phyloP scores from a whole-genome alignment of 139 green algal species.

The Coelastrella sp. region DNA sequence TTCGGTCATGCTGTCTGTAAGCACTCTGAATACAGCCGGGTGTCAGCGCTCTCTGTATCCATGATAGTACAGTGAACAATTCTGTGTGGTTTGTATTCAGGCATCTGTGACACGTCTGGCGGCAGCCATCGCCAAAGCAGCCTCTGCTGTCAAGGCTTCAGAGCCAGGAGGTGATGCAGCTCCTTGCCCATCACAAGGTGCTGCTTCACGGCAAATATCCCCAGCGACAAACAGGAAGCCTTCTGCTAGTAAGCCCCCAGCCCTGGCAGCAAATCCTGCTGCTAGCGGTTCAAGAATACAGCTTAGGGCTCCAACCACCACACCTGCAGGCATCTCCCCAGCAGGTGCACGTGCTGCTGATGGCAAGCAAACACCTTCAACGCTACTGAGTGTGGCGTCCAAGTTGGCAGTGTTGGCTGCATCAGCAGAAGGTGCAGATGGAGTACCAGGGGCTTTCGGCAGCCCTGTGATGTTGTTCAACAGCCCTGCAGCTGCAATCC shows the following conservation, averaged over 20 bases:
- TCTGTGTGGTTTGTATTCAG: not conserved
- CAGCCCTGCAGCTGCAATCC: not conserved
- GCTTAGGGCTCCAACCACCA: too few relatives aligned
- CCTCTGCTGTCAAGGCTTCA: conserved; percentile 20
- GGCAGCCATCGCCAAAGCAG: conserved; percentile 25
- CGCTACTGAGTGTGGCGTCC: conserved; percentile 3
- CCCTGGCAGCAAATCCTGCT: not conserved
- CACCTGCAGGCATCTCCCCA: not conserved
- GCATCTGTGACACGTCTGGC: conserved; percentile 3
- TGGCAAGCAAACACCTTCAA: not conserved
- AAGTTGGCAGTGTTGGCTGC: conserved; percentile 17
- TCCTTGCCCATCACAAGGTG: too few relatives aligned
- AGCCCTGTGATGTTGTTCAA: not conserved
- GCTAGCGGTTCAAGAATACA: not conserved
- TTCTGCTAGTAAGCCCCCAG: not conserved
- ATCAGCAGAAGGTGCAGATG: not conserved
- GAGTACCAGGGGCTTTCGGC: conserved; percentile 16
- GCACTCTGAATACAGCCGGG: too few relatives aligned
- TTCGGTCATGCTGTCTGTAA: too few relatives aligned
- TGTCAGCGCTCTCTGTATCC: not conserved
- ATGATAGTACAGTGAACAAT: not conserved
- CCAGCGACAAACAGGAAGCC: not conserved
- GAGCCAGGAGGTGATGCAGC: too few relatives aligned
- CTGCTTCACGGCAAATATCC: too few relatives aligned
- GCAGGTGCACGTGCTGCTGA: not conserved